Base-by-base conservation (phyloP, 2,329 filamentous ascomycete genomes). In the Stagonosporopsis cucurbitacearum region DNA sequence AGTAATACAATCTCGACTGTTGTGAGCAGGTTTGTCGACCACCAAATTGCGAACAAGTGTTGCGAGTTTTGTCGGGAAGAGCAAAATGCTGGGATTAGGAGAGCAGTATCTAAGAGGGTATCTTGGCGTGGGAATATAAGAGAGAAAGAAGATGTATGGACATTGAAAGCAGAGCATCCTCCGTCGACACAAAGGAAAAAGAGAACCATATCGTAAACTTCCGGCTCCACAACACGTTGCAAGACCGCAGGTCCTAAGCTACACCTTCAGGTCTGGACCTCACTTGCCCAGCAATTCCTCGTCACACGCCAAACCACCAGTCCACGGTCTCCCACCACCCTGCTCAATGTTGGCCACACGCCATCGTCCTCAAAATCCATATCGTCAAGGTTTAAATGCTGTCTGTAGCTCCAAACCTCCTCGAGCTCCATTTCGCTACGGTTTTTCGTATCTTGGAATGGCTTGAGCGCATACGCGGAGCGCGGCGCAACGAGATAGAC, bases 341-440 rank as follows among this genome's bases (percentile, higher is more conserved):
- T 79, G 32, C 80, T 78, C 41, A 94, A 73, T 7, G 90, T 93
- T 58, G 83, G 80, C 87, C 86, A 88, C 46, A 93, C 80, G 6
- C 90, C 90, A 65, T 93, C 90, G 57, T 90, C 87, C 2, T 80
- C 88, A 79, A 91, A 92, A 69, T 93, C 89, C 70, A 94, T 79
- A 75, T 94, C 90, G 73, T 94, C 90, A 37, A 94, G 77, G 66
- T 92, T 92, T 30, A 94, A 75, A 73, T 94, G 90, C 51, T 81
- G 80, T 42, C 75, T 78, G 66, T 90, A 82, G 56, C 82, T 82
- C 88, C 89, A 93, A 3, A 91, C 84, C 71, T 91, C 84, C 55
- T 87, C 81, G 65, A 93, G 88, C 28, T 82, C 77, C 47, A 92
- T 66, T 1, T 85, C 84, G 22, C 66, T 51, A 20, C 41, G 50